Conservation (phyloP, 805 yeast genomes). For the Candida boleticola region DNA sequence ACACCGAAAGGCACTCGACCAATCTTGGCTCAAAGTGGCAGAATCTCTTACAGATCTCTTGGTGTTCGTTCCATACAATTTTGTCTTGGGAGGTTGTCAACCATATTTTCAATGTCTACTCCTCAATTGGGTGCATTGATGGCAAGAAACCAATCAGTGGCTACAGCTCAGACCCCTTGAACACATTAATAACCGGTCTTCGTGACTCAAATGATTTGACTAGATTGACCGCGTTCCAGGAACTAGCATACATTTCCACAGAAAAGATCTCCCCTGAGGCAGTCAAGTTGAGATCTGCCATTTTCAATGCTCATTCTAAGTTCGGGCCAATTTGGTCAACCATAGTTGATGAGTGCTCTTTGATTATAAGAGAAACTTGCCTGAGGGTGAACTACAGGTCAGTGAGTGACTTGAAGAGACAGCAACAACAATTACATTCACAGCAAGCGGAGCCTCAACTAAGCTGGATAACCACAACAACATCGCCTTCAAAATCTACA, state of each 20-base stretch:
- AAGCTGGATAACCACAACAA: background rate
- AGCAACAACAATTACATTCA: background rate
- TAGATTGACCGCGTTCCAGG: conserved; percentile 72
- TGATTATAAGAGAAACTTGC: conserved; percentile 50
- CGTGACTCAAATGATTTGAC: conserved; percentile 31
- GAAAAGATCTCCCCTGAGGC: conserved; percentile 20
- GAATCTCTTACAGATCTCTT: background rate
- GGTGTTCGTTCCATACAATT: conserved; percentile 24
- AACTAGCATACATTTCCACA: conserved; percentile 62
- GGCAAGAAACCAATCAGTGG: conserved; percentile 61
- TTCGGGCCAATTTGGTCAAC: conserved; percentile 54
- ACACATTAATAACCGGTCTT: conserved; percentile 63
- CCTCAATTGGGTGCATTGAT: conserved; percentile 70
- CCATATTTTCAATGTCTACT: conserved; percentile 59
- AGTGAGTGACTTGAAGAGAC: background rate
- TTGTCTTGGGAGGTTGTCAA: conserved; percentile 55
- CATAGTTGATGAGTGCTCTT: conserved; percentile 58
- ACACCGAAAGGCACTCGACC: conserved; percentile 17
- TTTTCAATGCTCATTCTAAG: conserved; percentile 50
- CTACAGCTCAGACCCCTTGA: conserved; percentile 59
- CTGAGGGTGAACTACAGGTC: conserved; percentile 36
- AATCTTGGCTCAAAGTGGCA: background rate
- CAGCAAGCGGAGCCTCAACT: background rate
- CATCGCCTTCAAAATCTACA: background rate
- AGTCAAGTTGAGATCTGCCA: conserved; percentile 46